Evolutionary conservation across 495 filamentous ascomycete species (phyloP).

Genomic region (Penicillium crystallinum): DNA sequence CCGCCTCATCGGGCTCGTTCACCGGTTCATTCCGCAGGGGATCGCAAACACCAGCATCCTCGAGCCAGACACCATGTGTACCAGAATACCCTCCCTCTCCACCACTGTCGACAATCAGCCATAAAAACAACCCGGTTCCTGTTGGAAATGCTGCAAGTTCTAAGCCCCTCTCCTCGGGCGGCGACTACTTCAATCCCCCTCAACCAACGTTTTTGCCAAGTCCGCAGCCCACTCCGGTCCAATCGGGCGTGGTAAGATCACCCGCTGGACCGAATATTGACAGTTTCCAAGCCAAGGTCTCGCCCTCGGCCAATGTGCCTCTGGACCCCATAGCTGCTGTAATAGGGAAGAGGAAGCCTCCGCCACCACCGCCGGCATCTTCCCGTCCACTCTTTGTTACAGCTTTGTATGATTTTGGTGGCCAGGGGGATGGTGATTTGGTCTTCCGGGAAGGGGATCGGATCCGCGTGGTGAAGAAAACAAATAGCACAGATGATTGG

Average conservation of each 20-base stretch:
- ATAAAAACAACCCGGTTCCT: background rate
- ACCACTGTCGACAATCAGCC: constrained; percentile 16
- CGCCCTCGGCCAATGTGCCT: background rate
- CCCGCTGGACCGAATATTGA: constrained; percentile 36
- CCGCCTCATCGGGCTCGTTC: constrained; percentile 6
- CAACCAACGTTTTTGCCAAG: constrained; percentile 6
- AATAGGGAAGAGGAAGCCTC: constrained; percentile 55
- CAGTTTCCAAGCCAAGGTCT: constrained; percentile 43
- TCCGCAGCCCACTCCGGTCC: constrained; percentile 8
- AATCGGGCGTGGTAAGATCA: constrained; percentile 15
- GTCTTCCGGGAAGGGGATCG: constrained; percentile 78
- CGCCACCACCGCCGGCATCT: constrained; percentile 67
- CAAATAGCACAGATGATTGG: constrained; percentile 86
- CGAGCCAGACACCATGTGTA: constrained; percentile 11
- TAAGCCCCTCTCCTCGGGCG: constrained; percentile 18
- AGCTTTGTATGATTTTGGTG: constrained; percentile 76
- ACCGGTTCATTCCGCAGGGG: constrained; percentile 9
- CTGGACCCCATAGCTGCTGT: constrained; percentile 13
- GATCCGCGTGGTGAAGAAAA: constrained; percentile 80
- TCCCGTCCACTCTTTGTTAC: constrained; percentile 57
- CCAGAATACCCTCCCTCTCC: constrained; percentile 13
- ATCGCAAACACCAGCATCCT: constrained; percentile 17
- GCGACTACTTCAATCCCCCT: constrained; percentile 15
- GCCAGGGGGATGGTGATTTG: constrained; percentile 68
- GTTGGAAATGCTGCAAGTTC: constrained; percentile 13